Evolutionary conservation across 768 basidiomycete species (phyloP).

Genomic region (Termitomyces sp.): DNA sequence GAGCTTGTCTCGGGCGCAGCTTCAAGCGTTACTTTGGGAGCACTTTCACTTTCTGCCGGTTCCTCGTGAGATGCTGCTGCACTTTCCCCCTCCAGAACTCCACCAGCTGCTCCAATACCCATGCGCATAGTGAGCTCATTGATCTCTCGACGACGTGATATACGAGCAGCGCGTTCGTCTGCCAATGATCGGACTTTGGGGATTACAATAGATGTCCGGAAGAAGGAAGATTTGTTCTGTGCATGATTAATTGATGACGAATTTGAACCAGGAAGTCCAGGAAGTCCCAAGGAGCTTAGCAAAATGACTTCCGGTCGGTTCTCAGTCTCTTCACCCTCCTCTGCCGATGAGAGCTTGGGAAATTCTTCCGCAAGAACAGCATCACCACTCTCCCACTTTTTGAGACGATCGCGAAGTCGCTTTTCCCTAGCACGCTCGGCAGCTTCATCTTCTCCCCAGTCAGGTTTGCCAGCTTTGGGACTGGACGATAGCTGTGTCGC

Average conservation of each 20-base stretch:
- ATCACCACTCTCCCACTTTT: constrained; percentile 72
- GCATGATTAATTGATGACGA: constrained; percentile 19
- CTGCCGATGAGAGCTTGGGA: constrained; percentile 44
- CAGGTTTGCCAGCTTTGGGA: constrained; percentile 38
- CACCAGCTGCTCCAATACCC: constrained; percentile 76
- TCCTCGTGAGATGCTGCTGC: constrained; percentile 22
- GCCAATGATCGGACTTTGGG: constrained; percentile 54
- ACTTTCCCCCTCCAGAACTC: constrained; percentile 45
- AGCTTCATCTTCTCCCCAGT: constrained; percentile 66
- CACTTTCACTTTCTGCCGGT: constrained; percentile 8
- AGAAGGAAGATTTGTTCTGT: constrained; percentile 39
- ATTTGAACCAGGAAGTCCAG: constrained; percentile 31
- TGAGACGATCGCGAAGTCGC: constrained; percentile 67
- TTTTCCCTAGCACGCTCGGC: constrained; percentile 69
- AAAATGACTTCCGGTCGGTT: constrained; percentile 46
- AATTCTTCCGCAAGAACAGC: constrained; percentile 58
- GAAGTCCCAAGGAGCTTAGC: constrained; percentile 37
- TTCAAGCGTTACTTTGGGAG: neutral
- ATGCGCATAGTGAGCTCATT: constrained; percentile 84
- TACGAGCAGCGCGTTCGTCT: constrained; percentile 55
- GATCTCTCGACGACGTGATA: constrained; percentile 65
- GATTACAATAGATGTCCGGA: constrained; percentile 68
- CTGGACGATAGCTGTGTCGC: constrained; percentile 26
- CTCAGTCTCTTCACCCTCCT: constrained; percentile 35
- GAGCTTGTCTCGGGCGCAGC: neutral